A percentile compares a stretch with the other conserved stretches of the same genome.
These are phyloP conservation scores for Hypoxylon sp. DNA, from an alignment of 2,329 filamentous ascomycete genomes.

Conservation along the genomic window DNA sequence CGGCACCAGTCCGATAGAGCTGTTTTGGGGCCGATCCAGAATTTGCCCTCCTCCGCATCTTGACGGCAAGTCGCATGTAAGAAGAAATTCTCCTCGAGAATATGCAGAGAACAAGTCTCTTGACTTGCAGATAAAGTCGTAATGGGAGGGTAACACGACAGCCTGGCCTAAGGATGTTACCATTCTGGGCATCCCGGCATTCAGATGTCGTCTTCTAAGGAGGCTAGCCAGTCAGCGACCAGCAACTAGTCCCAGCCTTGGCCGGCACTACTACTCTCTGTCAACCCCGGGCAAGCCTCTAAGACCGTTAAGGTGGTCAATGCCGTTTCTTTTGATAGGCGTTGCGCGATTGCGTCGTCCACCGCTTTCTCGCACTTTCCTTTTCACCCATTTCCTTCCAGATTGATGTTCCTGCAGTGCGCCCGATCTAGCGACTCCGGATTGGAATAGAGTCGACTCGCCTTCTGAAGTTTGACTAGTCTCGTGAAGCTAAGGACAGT, in stretches of 20 bases:
- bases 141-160: constrained; percentile 36
- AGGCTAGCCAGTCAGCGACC: constrained; percentile 21
- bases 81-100: constrained; percentile 31
- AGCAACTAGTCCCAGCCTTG: constrained; percentile 25
- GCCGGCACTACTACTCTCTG: constrained; percentile 28
- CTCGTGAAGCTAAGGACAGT: constrained; percentile 26
- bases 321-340: constrained; percentile 34
- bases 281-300: constrained; percentile 24
- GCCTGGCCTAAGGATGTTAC: constrained; percentile 31
- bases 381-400: constrained; percentile 27
- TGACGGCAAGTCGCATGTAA: constrained; percentile 13
- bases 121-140: constrained; percentile 37
- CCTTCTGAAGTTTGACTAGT: constrained; percentile 29
- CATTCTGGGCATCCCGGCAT: constrained; percentile 37
- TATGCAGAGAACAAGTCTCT: constrained; percentile 30
- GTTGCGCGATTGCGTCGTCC: constrained; percentile 25
- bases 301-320: constrained; percentile 25
- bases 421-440: constrained; percentile 27
- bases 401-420: constrained; percentile 32
- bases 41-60: constrained; percentile 10
- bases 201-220: constrained; percentile 2
- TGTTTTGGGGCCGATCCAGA: constrained; percentile 13
- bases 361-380: constrained; percentile 39
- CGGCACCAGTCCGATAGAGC: constrained; percentile 16
- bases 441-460: constrained; percentile 20